Base-by-base conservation (phyloP, 441 rosid genomes). In the Euphorbia celastroides region DNA sequence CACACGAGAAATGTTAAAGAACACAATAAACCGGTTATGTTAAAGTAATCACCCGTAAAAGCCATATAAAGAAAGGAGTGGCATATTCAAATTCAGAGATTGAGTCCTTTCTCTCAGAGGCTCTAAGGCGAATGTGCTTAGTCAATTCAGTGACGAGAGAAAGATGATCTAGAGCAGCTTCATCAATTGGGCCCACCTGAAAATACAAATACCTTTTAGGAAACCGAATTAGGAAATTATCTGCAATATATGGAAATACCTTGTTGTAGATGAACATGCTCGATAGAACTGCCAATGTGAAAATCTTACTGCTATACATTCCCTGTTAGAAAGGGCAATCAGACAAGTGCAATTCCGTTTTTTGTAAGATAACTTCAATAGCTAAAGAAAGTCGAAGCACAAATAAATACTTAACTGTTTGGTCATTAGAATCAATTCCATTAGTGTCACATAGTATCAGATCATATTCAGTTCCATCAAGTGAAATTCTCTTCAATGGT, bases 181-280 rank as follows among this genome's bases (percentile, higher is more conserved):
- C 96, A 68, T 92, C 98, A 66, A 92, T 92, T 70, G 92, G 86
- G 65, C 96, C 96, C 90, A 87, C 87, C 97, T 92, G 78, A 66
- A 57, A n/a, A 41, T 70, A 25, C 27, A 57, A 51, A 20, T 41
- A 27, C 3, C 13, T 31, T 32, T 50, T 27, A 3, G 5, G 46
- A 32, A 26, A 50, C 27, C 54, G n/a, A 57, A 57, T 32, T 19
- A 38, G n/a, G 14, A 54, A 71, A 57, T 27, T 32, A 57, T 51
- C 13, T 44, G 42, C 16, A 65, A 51, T 52, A 71, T 48, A 20
- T 34, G 13, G 34, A 59, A 81, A 32, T 30, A 93, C 93, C 99
- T 89, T 80, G 75, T 91, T 93, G 81, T 93, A 89, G 30, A 93
- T 68, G 65, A 93, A 91, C 97, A 93, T 84, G 82, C 99, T 93